Conservation (phyloP, 257 asterid genomes). For the Primulina huaijiensis region DNA sequence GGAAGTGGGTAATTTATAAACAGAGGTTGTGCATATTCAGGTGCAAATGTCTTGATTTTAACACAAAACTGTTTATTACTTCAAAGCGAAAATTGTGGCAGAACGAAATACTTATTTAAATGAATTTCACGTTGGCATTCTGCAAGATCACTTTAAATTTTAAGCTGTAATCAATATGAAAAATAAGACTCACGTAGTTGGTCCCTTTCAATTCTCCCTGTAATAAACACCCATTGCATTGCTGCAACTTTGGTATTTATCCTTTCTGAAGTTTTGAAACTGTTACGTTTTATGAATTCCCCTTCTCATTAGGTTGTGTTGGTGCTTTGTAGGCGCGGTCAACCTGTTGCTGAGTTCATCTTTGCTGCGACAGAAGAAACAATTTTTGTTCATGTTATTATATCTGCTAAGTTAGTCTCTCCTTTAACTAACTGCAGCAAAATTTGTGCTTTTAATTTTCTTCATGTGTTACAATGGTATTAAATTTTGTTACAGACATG, state of each 20-base stretch:
- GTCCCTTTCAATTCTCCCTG: slow-evolving; percentile 1
- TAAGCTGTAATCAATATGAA: slow-evolving; percentile 8
- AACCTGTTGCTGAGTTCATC: slow-evolving; percentile 90
- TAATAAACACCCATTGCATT: slow-evolving; percentile 10
- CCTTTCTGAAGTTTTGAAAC: slow-evolving; percentile 8
- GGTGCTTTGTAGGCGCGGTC: slow-evolving; percentile 78
- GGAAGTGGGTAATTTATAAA: not conserved
- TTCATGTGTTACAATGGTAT: slow-evolving; percentile 15
- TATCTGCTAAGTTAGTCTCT: slow-evolving; percentile 77
- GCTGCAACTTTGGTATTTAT: slow-evolving; percentile 18
- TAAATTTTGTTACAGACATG: slow-evolving; percentile 17
- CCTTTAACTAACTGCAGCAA: slow-evolving; percentile 14
- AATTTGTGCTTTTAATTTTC: slow-evolving; percentile 14
- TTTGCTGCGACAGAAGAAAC: slow-evolving; percentile 95
- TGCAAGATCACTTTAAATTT: not conserved
- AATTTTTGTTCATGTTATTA: slow-evolving; percentile 81
- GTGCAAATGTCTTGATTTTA: slow-evolving; percentile 9
- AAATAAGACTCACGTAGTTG: not conserved
- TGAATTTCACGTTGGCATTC: not conserved
- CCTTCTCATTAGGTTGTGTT: slow-evolving; percentile 28
- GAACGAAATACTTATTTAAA: not conserved
- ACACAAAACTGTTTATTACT: slow-evolving; percentile 1
- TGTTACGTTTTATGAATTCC: slow-evolving; percentile 1
- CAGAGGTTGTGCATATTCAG: not conserved
- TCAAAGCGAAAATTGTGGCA: slow-evolving; percentile 9